A percentile compares a stretch with the other conserved stretches of the same genome.
Evolutionary conservation across 306 rosid genomes (phyloP).

Genomic region (Glycine tomentella): DNA sequence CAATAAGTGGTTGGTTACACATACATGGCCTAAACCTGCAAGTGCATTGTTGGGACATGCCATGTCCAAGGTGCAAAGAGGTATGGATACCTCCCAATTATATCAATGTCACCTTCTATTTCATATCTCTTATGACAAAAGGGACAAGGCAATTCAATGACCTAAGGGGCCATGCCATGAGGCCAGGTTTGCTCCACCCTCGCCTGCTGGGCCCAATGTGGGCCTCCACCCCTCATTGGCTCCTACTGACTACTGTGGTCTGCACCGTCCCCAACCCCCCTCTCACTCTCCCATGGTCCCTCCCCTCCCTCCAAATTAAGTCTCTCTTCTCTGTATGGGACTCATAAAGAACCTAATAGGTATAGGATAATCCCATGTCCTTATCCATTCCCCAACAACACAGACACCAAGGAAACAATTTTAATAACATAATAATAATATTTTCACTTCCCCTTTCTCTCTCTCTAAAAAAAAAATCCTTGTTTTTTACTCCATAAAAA

Average conservation of each 20-base stretch:
- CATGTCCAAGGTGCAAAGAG: constrained; percentile 58
- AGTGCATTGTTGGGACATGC: constrained; percentile 53
- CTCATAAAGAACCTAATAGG: background rate
- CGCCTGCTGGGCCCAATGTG: constrained; percentile 40
- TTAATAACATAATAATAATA: background rate
- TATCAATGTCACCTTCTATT: constrained; percentile 55
- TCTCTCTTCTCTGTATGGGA: constrained; percentile 32
- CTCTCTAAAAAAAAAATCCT: no score
- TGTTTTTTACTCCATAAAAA: no score
- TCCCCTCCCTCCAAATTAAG: constrained; percentile 33
- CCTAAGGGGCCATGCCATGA: constrained; percentile 57
- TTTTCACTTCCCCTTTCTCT: background rate
- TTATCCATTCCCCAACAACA: constrained; percentile 43
- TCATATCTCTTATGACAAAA: constrained; percentile 46
- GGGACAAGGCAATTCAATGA: constrained; percentile 68
- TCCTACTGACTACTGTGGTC: constrained; percentile 39
- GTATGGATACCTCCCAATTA: constrained; percentile 50
- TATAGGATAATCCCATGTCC: constrained; percentile 17
- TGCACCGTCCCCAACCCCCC: constrained; percentile 40
- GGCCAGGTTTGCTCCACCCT: constrained; percentile 52
- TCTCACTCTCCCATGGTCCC: constrained; percentile 5
- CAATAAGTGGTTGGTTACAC: background rate
- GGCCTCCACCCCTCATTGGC: constrained; percentile 34
- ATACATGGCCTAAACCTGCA: background rate
- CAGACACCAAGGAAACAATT: constrained; percentile 11